These are phyloP conservation scores for Diutina scorzettiae DNA, from an alignment of 1,139 yeast genomes.

Conservation along the genomic window DNA sequence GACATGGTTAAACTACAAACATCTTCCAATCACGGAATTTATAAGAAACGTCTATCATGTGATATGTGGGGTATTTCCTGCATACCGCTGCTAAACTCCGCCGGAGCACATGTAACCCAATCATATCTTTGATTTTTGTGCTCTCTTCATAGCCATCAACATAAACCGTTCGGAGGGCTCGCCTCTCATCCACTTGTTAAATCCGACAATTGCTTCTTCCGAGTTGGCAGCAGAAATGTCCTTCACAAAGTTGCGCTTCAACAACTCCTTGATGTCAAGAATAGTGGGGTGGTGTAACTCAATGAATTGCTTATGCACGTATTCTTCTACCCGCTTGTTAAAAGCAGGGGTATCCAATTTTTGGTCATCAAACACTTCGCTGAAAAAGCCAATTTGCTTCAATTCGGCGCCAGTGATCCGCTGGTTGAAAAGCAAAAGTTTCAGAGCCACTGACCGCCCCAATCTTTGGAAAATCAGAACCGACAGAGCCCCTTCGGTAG, in stretches of 20 bases:
- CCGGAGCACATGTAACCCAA: background rate
- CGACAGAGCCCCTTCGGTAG: slow-evolving; percentile 73
- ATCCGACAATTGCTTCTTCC: slow-evolving; percentile 59
- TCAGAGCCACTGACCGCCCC: slow-evolving; percentile 65
- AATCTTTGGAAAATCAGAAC: slow-evolving; percentile 57
- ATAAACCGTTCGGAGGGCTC: slow-evolving; percentile 62
- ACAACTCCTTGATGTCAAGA: slow-evolving; percentile 47
- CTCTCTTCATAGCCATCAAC: slow-evolving; percentile 26
- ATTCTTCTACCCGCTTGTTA: slow-evolving; percentile 37
- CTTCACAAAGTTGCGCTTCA: slow-evolving; percentile 34
- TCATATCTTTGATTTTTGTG: slow-evolving; percentile 48
- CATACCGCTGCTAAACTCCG: too few relatives aligned
- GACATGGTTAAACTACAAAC: background rate
- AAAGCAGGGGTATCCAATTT: slow-evolving; percentile 47
- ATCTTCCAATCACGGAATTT: too few relatives aligned
- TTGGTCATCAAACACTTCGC: slow-evolving; percentile 30
- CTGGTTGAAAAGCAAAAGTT: slow-evolving; percentile 58
- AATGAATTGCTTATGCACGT: slow-evolving; percentile 32
- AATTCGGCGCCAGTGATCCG: slow-evolving; percentile 57
- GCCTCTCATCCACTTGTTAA: slow-evolving; percentile 60
- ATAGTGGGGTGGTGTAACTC: slow-evolving; percentile 50
- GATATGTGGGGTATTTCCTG: too few relatives aligned
- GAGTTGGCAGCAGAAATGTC: slow-evolving; percentile 43
- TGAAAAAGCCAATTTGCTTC: slow-evolving; percentile 46
- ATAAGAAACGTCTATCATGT: too few relatives aligned